Base-by-base conservation (phyloP, 2,329 filamentous ascomycete genomes). In the Fusarium torreyae region DNA sequence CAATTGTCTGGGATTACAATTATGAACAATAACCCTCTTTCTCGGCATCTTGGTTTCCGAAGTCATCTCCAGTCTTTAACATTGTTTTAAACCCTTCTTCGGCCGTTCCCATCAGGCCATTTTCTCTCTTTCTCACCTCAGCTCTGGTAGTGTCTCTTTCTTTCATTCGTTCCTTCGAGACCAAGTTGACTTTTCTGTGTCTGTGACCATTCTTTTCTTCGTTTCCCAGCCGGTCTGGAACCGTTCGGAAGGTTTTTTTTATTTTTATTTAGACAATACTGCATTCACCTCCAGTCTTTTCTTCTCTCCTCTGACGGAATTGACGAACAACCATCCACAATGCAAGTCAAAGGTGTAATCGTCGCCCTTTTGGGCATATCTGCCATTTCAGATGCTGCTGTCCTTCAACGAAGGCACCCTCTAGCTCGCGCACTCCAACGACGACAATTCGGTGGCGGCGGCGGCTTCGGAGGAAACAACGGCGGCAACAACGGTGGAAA, bases 321-420 rank as follows among this genome's bases (percentile, higher is more conserved):
- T 39, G 34, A 55, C 20, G 44, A 63, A 61, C 46, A 57, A 57
- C 64, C 64, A 45, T 57, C 46, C 81, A 85, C 73, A 48, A 88
- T 88, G 86, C 82, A 86, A 75, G 75, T 87, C 75, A 86, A 87
- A 77, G 80, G 79, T 63, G 73, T 85, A 46, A 69, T 87, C 64
- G 64, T 85, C 48, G 81, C 84, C 79, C 81, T 88, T 22, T 66
- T 86, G 76, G 82, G 86, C 77, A 74, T 86, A 64, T 77, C 81
- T 50, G 79, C 79, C 58, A 75, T 83, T 44, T 75, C 80, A 57
- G 84, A 88, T 39, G 86, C 81, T 55, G 86, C 81, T 17, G 77
- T 78, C 20, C 75, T 85, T 61, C 72, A 77, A 58, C 78, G 80
- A 57, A 74, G 74, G 66, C 78, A 71, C 57, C 82, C 81, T 31